These are phyloP conservation scores for Hypomontagnella submonticulosa DNA, from an alignment of 495 filamentous ascomycete genomes.

Conservation along the genomic window DNA sequence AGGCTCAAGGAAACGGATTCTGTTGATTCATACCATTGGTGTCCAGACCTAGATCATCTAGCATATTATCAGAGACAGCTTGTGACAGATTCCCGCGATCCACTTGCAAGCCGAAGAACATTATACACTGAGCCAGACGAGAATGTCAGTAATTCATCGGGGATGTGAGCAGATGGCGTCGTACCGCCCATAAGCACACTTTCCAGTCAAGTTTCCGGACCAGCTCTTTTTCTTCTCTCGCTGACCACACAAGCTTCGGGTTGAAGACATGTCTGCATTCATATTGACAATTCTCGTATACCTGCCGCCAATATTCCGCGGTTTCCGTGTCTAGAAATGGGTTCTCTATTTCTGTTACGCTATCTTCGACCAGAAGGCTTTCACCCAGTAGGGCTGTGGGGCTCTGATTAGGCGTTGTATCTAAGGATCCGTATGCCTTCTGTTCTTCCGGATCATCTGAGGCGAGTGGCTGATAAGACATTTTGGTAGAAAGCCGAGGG, in stretches of 20 bases:
- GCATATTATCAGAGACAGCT: slow-evolving; percentile 65
- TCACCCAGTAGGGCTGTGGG: slow-evolving; percentile 31
- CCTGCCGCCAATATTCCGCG: slow-evolving; percentile 44
- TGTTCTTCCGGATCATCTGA: slow-evolving; percentile 40
- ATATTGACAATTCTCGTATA: slow-evolving; percentile 51
- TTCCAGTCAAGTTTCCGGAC: slow-evolving; percentile 65
- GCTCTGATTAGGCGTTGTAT: slow-evolving; percentile 24
- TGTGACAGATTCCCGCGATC: slow-evolving; percentile 68
- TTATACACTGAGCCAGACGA: slow-evolving; percentile 45
- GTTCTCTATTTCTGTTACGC: slow-evolving; percentile 42
- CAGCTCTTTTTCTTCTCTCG: slow-evolving; percentile 63
- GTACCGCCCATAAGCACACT: slow-evolving; percentile 62
- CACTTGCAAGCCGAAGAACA: slow-evolving; percentile 68
- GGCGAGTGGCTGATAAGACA: slow-evolving; percentile 42
- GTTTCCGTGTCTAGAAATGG: slow-evolving; percentile 48
- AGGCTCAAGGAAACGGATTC: not conserved
- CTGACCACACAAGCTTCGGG: slow-evolving; percentile 62
- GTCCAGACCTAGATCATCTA: slow-evolving; percentile 63
- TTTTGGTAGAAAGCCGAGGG: slow-evolving; percentile 35
- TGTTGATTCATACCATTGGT: slow-evolving; percentile 58
- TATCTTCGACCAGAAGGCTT: slow-evolving; percentile 28
- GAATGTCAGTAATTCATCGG: slow-evolving; percentile 16
- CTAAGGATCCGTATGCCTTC: slow-evolving; percentile 39
- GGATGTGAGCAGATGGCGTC: slow-evolving; percentile 38
- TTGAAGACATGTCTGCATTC: slow-evolving; percentile 65